Base-by-base conservation (phyloP, 495 filamentous ascomycete genomes). In the Tuber melanosporum region DNA sequence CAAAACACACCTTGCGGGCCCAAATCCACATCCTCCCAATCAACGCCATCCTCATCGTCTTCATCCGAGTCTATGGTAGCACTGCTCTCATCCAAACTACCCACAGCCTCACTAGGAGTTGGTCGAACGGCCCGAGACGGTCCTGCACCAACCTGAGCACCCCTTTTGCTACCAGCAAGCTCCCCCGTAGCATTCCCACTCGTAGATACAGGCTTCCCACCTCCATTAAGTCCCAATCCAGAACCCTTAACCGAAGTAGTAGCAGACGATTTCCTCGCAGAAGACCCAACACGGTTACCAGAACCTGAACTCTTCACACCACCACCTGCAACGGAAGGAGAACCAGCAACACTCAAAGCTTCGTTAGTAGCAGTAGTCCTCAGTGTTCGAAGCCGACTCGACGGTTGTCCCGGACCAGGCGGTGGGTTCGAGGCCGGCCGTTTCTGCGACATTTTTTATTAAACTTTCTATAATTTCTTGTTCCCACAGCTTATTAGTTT, bases 21-120 rank as follows among this genome's bases (percentile, higher is more conserved):
- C 36, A 91, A 84, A 75, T 88, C 87, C 8, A 93, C 88, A 77
- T 92, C 90, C 84, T 94, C 92, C 90, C 91, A 94, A 62, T 91
- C 90, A 75, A 89, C 84, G 74, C 93, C 90, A 75, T 88, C 90
- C 62, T 91, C 91, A 32, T 89, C 52, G 2, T 15, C 52, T 32
- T 32, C 81, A 22, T 77, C 79, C 73, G 85, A 83, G 19, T 72
- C 45, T 15, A 0, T 12, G 26, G 2, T 8, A 36, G 26, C 2
- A 36, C 72, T 41, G 17, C 73, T 77, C 79, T 81, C 78, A 14
- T 72, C 62, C 26, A 42, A 77, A 44, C 74, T 41, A 52, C 73
- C 79, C 49, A 75, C 77, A 2, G 46, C 52, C 52, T 52, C 73
- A 32, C 12, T 19, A 36, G 26, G 26, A 36, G 6, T 36, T 19